Evolutionary conservation across 192 early-diverging fungal genomes (phyloP), one percentile per base, ranked within the genome.

Genomic region (Spinellus fusiger): DNA sequence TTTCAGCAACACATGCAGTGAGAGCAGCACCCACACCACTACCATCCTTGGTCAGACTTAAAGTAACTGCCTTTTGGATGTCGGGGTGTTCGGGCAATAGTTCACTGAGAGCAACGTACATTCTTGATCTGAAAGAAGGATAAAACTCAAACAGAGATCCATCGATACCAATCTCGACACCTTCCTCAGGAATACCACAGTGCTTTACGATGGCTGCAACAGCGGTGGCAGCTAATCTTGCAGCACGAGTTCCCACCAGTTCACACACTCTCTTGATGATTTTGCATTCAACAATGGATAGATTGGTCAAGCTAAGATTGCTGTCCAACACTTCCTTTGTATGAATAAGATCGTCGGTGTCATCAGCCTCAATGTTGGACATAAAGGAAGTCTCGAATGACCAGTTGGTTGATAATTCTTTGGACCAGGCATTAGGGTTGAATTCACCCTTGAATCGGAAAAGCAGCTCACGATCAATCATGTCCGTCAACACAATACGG

Each of bases 191-290:
- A 29, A 71, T 54, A 51, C 75, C 78, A 29, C 76, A 80, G 68
- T 91, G 90, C 35, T 79, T 75, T 34, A 89, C 71, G 40, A 92
- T 67, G 28, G 85, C 88, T 12, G 88, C 85, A 66, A 88, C 76
- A 3, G 81, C 80, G 10, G 75, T 74, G 29, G 91, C 88, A 48
- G 86, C 78, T 40, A 98, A 77, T 59, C 93, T 83, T n/a, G 93
- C 93, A 28, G 93, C 85, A 59, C 94, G 87, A 49, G 77, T 85
- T 20, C 90, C 93, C 32, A 98, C 83, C 54, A 94, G 75, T 61
- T 89, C 83, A 66, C 90, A 92, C 8, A 95, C 72, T 63, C 75
- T 77, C 71, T 90, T 87, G 77, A 93, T 84, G 44, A 93, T 82
- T 65, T 85, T 85, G 38, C 91, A 84, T 68, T 95, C 95, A 12